A percentile compares a stretch with the other conserved stretches of the same genome.
Evolutionary conservation across 1,139 yeast genomes (phyloP).

Genomic region (Pichia sp.): DNA sequence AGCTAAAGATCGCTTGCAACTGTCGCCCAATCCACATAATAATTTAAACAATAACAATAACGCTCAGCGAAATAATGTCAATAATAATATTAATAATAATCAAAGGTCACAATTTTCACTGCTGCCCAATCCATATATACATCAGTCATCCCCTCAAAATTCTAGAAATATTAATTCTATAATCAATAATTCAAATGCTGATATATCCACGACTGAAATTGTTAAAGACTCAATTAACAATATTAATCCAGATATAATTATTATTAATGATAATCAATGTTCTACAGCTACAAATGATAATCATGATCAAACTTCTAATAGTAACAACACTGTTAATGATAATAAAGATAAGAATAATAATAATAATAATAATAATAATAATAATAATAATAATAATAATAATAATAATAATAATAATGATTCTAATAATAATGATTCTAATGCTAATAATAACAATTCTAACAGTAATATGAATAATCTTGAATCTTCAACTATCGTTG

Average conservation of each 20-base stretch:
- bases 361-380: neutral
- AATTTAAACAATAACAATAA: constrained; percentile 13
- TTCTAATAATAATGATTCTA: neutral
- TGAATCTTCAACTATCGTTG: constrained; percentile 13
- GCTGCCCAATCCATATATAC: constrained; percentile 12
- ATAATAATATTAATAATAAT: neutral
- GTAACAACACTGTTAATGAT: neutral
- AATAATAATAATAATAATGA: neutral
- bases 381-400: neutral
- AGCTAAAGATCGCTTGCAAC: constrained; percentile 43
- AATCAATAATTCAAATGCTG: constrained; percentile 3
- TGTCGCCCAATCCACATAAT: constrained; percentile 49
- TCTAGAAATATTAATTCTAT: constrained; percentile 3
- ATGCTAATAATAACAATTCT: neutral
- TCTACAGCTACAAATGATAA: neutral
- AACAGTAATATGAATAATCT: constrained; percentile 3
- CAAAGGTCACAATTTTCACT: constrained; percentile 5
- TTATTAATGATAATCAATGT: neutral
- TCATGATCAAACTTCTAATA: neutral
- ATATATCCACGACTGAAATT: neutral
- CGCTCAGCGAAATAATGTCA: constrained; percentile 20
- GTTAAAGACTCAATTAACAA: neutral
- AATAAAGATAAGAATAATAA: neutral
- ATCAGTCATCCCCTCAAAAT: constrained; percentile 18
- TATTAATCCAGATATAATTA: neutral